Conservation (phyloP, 1,284 basidiomycete genomes). For the Malassezia cuniculi region DNA sequence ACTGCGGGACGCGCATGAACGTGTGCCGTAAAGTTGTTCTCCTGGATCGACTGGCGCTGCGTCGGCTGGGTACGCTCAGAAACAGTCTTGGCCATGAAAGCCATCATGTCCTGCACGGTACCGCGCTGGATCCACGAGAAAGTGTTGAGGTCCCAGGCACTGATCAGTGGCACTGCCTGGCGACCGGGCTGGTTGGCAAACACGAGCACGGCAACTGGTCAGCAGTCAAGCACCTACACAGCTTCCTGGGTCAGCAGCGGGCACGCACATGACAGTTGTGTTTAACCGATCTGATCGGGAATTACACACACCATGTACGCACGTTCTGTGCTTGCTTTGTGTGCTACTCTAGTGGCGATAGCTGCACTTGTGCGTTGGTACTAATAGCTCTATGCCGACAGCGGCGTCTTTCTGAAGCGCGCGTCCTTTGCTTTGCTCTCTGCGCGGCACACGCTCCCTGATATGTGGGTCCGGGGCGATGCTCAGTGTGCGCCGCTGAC, state of each 20-base stretch:
- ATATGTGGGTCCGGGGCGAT: background rate
- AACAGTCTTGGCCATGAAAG: constrained; percentile 55
- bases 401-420: too few relatives aligned
- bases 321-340: too few relatives aligned
- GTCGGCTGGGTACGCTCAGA: constrained; percentile 64
- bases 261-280: too few relatives aligned
- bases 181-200: constrained; percentile 40
- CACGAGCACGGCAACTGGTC: constrained; percentile 27
- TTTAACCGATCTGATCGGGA: too few relatives aligned
- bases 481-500: background rate
- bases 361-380: too few relatives aligned
- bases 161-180: constrained; percentile 54
- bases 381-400: too few relatives aligned
- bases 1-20: constrained; percentile 54
- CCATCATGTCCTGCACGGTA: constrained; percentile 44
- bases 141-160: constrained; percentile 69
- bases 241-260: constrained; percentile 11
- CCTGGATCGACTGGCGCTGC: constrained; percentile 73
- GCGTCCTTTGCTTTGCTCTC: too few relatives aligned
- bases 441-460: background rate
- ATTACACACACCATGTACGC: too few relatives aligned
- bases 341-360: too few relatives aligned
- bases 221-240: constrained; percentile 10
- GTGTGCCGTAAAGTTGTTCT: constrained; percentile 87
- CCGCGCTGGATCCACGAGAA: constrained; percentile 86